Conservation (phyloP, 441 rosid species). For the Adansonia gregorii region DNA sequence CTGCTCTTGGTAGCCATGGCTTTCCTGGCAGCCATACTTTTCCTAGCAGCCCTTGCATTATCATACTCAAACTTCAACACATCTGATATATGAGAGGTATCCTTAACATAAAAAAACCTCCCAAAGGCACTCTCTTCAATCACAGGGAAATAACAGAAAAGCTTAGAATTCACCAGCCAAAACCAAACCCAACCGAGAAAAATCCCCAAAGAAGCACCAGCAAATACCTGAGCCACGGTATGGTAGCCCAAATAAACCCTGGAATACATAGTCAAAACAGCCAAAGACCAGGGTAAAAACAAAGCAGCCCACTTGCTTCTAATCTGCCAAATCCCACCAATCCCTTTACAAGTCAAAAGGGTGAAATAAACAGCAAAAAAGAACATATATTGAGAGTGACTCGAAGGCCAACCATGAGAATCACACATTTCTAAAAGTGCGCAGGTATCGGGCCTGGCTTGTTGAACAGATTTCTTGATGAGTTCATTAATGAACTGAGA, state of each 20-base stretch:
- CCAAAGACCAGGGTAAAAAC: conserved; percentile 63
- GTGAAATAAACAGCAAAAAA: conserved; percentile 75
- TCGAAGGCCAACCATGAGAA: conserved; percentile 98
- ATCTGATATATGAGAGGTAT: conserved; percentile 86
- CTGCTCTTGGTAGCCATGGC: conserved; percentile 47
- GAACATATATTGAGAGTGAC: conserved; percentile 92
- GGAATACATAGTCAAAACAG: conserved; percentile 75
- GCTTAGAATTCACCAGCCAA: conserved; percentile 69
- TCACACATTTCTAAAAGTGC: conserved; percentile 85
- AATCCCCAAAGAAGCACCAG: conserved; percentile 71
- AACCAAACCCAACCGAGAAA: conserved; percentile 77
- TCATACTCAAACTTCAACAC: conserved; percentile 92
- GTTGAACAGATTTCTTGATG: conserved; percentile 70
- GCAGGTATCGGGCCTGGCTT: conserved; percentile 88
- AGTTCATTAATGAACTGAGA: conserved; percentile 78
- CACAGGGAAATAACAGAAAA: conserved; percentile 56
- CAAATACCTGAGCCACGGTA: conserved; percentile 79
- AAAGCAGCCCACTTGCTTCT: conserved; percentile 48
- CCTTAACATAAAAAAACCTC: conserved; percentile 75
- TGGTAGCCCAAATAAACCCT: conserved; percentile 95
- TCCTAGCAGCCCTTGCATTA: conserved; percentile 84
- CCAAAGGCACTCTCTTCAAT: conserved; percentile 82
- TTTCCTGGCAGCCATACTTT: conserved; percentile 58
- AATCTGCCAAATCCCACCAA: conserved; percentile 63
- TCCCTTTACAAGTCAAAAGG: conserved; percentile 57